Percentiles rank a stretch among this genome's conserved stretches.
phyloP scores from a whole-genome alignment of 2,329 filamentous ascomycete genomes.

The Trichoderma gracile region DNA sequence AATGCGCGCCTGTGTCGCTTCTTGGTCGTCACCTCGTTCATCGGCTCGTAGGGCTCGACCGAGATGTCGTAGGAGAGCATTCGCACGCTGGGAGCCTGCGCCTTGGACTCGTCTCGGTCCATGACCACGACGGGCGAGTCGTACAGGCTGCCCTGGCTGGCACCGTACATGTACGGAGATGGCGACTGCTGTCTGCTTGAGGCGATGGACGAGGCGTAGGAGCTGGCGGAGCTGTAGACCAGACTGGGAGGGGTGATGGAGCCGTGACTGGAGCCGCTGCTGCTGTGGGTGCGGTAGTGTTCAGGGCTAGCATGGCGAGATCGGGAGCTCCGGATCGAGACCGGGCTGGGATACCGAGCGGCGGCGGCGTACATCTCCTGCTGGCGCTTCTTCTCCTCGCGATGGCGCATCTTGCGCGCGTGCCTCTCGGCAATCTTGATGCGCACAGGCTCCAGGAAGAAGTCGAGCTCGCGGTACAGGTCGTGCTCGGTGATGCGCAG shows the following conservation, averaged over 20 bases:
- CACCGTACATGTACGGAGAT: conserved; percentile 46
- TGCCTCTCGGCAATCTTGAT: conserved; percentile 55
- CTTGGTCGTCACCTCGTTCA: conserved; percentile 50
- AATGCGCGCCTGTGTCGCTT: conserved; percentile 55
- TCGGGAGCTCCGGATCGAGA: conserved; percentile 47
- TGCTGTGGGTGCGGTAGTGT: conserved; percentile 42
- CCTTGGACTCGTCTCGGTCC: conserved; percentile 44
- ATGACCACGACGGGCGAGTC: conserved; percentile 52
- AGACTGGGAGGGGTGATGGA: conserved; percentile 51
- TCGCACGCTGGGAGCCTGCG: conserved; percentile 35
- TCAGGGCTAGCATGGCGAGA: conserved; percentile 46
- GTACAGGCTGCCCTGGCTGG: conserved; percentile 46
- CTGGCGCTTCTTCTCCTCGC: conserved; percentile 48
- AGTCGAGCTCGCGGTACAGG: conserved; percentile 82
- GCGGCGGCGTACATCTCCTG: conserved; percentile 41
- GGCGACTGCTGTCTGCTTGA: conserved; percentile 51
- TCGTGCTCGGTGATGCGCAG: conserved; percentile 82
- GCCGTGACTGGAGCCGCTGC: conserved; percentile 31
- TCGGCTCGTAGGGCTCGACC: conserved; percentile 52
- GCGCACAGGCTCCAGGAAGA: conserved; percentile 85
- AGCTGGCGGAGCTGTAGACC: conserved; percentile 51
- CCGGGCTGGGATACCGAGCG: conserved; percentile 48
- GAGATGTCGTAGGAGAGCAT: conserved; percentile 59
- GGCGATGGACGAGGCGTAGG: conserved; percentile 50
- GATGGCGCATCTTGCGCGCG: conserved; percentile 52